Base-by-base conservation (phyloP, 1,139 yeast genomes). In the Blastobotrys capitulatus region DNA sequence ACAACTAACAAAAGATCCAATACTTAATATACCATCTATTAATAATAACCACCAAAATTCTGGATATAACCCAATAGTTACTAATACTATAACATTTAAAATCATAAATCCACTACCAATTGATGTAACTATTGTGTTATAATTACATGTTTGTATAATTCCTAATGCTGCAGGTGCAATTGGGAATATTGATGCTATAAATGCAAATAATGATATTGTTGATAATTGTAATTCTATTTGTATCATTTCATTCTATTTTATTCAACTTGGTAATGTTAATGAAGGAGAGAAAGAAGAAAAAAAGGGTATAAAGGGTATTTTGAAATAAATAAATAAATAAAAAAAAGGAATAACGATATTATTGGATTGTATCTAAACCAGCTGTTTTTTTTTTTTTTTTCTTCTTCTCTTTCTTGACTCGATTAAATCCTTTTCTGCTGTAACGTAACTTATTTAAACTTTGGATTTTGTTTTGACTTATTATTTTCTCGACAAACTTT, bases 171-270 rank as follows among this genome's bases (percentile, higher is more conserved):
- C 48, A 3, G 51, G 48, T 12, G 48, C 43, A 5, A 41, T 27
- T 7, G 51, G 41, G 8, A 42, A 27, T 10, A 37, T 38, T 20
- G 47, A 35, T 19, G 43, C 15, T 16, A 48, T 31, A 39, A 48
- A 45, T 27, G 51, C 47, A 31, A 40, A 37, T 18, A 48, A 31
- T 32, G 51, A 48, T 22, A 48, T 42, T n/a, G 51, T 48, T 42
- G 51, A 46, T 19, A 48, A 37, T 40, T 48, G 45, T 16, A 48
- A 20, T 36, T 48, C 48, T 25, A 48, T 44, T 36, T 34, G 39
- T 41, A 48, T 45, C 51, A 48, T 48, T 26, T 29, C 32, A 29
- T 29, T 29, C 32, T 18, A 6, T 38, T 16, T 22, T 7, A 6
- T 19, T 9, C n/a, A n/a, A n/a, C 22, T 10, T 38, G 7, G 6